Evolutionary conservation across 179 eudicot genomes (phyloP).

Genomic region (Sideroxylon spinosum): DNA sequence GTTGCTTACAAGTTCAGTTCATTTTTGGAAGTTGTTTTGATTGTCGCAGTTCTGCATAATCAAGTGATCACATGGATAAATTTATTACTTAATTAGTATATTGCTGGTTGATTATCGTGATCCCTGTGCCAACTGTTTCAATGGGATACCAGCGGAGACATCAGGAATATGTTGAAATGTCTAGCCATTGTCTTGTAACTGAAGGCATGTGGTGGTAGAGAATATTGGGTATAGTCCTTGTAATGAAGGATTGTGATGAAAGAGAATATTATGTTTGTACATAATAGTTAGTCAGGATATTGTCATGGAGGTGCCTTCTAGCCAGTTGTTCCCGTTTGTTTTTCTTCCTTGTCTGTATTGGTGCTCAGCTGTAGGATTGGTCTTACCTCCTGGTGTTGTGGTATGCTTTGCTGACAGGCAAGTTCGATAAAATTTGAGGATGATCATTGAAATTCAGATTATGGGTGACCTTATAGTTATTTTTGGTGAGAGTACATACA

Average conservation of each 20-base stretch:
- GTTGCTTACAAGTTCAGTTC: conserved; percentile 1
- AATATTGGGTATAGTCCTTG: neutral
- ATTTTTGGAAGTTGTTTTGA: neutral
- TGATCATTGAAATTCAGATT: neutral
- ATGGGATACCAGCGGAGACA: neutral
- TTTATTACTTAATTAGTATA: neutral
- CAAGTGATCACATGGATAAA: neutral
- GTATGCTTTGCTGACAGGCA: neutral
- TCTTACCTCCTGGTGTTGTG: neutral
- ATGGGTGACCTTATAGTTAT: neutral
- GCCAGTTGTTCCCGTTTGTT: neutral
- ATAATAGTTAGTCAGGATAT: neutral
- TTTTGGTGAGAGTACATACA: conserved; percentile 1
- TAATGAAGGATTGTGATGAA: neutral
- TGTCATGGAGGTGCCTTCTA: conserved; percentile 4
- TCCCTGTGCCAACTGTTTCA: neutral
- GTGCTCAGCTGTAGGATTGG: conserved; percentile 5
- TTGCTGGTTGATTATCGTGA: neutral
- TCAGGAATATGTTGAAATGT: neutral
- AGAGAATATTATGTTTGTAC: neutral
- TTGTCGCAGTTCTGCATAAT: conserved; percentile 11
- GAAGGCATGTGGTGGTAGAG: neutral
- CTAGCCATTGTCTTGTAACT: too few species aligned
- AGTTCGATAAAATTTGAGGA: neutral
- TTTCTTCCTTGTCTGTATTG: neutral